Conservation (phyloP, 495 filamentous ascomycete species). For the Penicillium robsamsonii region DNA sequence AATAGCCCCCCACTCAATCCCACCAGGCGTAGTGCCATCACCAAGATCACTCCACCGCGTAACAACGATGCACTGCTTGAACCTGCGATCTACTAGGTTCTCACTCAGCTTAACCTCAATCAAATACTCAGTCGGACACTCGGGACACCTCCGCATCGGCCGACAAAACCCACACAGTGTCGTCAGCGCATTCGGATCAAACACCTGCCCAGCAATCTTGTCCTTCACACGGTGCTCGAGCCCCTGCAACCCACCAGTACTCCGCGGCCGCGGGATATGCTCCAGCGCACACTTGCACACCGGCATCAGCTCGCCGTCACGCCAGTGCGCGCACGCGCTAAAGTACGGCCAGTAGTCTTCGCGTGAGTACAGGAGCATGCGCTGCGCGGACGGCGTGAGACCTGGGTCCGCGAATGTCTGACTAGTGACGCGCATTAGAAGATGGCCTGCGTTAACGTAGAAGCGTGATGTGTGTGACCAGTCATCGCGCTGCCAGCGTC, state of each 20-base stretch:
- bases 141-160: conserved; percentile 56
- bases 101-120: conserved; percentile 56
- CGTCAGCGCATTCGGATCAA: conserved; percentile 47
- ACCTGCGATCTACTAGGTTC: conserved; percentile 38
- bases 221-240: conserved; percentile 43
- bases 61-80: conserved; percentile 58
- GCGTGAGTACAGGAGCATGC: conserved; percentile 54
- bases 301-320: conserved; percentile 56
- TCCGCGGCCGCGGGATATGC: conserved; percentile 50
- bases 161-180: conserved; percentile 52
- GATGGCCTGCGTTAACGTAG: conserved; percentile 47
- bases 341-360: conserved; percentile 61
- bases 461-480: conserved; percentile 54
- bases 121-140: conserved; percentile 60
- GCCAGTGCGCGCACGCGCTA: conserved; percentile 58
- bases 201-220: conserved; percentile 27
- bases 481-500: conserved; percentile 49
- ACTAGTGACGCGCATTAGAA: conserved; percentile 53
- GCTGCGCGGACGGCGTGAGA: conserved; percentile 44
- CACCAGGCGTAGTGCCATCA: conserved; percentile 44
- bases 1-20: conserved; percentile 49
- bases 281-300: conserved; percentile 57
- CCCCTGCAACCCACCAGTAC: conserved; percentile 37
- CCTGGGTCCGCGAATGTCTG: conserved; percentile 42
- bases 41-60: conserved; percentile 61